phyloP scores from a whole-genome alignment of 2,329 filamentous ascomycete species.

The Aspergillus novofumigatus region DNA sequence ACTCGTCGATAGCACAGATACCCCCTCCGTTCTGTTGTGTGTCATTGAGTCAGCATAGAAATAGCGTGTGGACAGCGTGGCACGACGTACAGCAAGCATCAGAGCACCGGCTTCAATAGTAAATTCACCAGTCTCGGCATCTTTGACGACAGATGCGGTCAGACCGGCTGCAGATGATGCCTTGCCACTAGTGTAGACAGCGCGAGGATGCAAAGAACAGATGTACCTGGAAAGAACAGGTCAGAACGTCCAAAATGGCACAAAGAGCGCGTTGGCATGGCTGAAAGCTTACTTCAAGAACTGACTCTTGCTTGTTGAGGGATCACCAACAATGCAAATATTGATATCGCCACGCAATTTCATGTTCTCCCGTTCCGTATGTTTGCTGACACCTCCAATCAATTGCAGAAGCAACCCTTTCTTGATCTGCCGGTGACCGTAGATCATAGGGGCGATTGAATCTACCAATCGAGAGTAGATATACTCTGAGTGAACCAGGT shows the following conservation, averaged over 20 bases:
- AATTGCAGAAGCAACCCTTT: slow-evolving; percentile 92
- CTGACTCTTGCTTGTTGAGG: slow-evolving; percentile 94
- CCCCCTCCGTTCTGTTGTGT: slow-evolving; percentile 64
- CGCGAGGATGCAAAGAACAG: slow-evolving; percentile 91
- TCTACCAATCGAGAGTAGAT: slow-evolving; percentile 92
- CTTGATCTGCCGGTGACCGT: slow-evolving; percentile 95
- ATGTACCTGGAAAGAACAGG: slow-evolving; percentile 58
- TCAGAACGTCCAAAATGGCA: background rate
- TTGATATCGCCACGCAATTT: slow-evolving; percentile 95
- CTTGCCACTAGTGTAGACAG: slow-evolving; percentile 96
- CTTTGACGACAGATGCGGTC: slow-evolving; percentile 93
- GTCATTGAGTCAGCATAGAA: slow-evolving; percentile 6
- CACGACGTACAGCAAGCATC: slow-evolving; percentile 70
- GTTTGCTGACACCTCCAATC: slow-evolving; percentile 92
- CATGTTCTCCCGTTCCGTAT: slow-evolving; percentile 83
- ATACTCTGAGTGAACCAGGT: slow-evolving; percentile 92
- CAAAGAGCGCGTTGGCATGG: background rate
- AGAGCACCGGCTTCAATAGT: slow-evolving; percentile 97
- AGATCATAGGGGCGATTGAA: slow-evolving; percentile 93
- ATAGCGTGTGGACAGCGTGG: background rate
- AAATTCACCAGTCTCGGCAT: slow-evolving; percentile 97
- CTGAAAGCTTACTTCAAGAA: slow-evolving; percentile 67
- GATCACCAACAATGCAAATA: slow-evolving; percentile 96
- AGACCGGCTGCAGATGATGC: slow-evolving; percentile 96
- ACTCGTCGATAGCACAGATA: slow-evolving; percentile 97